Conservation (phyloP, 257 asterid genomes). For the Capsicum chinense region DNA sequence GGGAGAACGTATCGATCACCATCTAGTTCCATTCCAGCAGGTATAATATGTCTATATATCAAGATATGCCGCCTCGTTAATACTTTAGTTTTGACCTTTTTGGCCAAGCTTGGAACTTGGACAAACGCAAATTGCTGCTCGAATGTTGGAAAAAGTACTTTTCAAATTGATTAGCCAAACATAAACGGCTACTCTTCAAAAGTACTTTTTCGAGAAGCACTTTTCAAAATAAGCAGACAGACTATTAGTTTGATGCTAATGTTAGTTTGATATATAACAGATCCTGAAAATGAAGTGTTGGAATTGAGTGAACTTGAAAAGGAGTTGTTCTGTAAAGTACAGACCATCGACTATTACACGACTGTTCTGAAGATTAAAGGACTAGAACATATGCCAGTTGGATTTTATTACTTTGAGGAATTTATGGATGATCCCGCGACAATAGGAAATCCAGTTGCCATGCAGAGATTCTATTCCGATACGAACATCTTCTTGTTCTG, state of each 20-base stretch:
- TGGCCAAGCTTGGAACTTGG: too few species aligned
- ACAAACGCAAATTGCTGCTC: too few species aligned
- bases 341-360: constrained; percentile 77
- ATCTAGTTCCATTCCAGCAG: constrained; percentile 37
- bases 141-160: too few species aligned
- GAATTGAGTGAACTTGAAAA: constrained; percentile 69
- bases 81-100: too few species aligned
- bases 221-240: too few species aligned
- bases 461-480: constrained; percentile 70
- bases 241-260: not conserved
- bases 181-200: too few species aligned
- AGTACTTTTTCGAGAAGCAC: too few species aligned
- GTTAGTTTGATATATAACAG: constrained; percentile 36
- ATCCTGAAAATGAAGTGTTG: constrained; percentile 44
- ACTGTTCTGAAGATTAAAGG: constrained; percentile 80
- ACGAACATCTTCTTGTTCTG: constrained; percentile 73
- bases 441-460: constrained; percentile 83
- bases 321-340: constrained; percentile 65
- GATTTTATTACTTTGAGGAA: constrained; percentile 80
- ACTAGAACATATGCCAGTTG: constrained; percentile 68
- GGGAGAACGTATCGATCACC: constrained; percentile 67
- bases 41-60: constrained; percentile 29
- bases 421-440: constrained; percentile 80
- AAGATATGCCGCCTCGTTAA: too few species aligned
- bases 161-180: too few species aligned